Evolutionary conservation across 164 flowering plant genomes (phyloP).

Genomic region (Umbellularia californica): DNA sequence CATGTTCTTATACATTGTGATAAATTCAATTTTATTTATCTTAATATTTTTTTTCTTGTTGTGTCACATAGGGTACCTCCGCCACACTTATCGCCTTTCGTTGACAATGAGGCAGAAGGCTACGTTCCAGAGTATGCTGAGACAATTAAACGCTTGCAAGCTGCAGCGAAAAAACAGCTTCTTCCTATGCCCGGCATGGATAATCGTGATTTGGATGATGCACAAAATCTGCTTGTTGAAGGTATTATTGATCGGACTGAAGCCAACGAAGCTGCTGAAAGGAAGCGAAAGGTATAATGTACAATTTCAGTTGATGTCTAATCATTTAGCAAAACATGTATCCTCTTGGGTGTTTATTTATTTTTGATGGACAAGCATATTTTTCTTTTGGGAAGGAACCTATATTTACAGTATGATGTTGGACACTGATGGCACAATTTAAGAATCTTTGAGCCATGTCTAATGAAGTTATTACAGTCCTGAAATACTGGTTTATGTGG

Average conservation of each 20-base stretch:
- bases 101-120: conserved; percentile 85
- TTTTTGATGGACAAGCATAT: not conserved
- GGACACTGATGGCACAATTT: no score
- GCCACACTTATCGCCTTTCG: conserved; percentile 94
- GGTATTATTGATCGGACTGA: conserved; percentile 65
- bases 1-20: not conserved
- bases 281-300: conserved; percentile 51
- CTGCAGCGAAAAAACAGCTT: conserved; percentile 67
- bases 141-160: conserved; percentile 64
- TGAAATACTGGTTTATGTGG: no score
- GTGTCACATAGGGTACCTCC: conserved; percentile 62
- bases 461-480: no score
- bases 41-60: not conserved
- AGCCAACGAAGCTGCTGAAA: conserved; percentile 75
- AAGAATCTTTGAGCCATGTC: no score
- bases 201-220: conserved; percentile 62
- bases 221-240: conserved; percentile 61
- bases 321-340: not conserved
- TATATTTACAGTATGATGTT: no score
- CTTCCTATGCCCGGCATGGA: conserved; percentile 75
- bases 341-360: no score
- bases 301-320: not conserved
- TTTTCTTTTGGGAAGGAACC: no score
- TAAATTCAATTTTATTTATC: not conserved
- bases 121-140: conserved; percentile 92